phyloP scores from a whole-genome alignment of 139 green algal species.

The Diplosphaera chodatii region DNA sequence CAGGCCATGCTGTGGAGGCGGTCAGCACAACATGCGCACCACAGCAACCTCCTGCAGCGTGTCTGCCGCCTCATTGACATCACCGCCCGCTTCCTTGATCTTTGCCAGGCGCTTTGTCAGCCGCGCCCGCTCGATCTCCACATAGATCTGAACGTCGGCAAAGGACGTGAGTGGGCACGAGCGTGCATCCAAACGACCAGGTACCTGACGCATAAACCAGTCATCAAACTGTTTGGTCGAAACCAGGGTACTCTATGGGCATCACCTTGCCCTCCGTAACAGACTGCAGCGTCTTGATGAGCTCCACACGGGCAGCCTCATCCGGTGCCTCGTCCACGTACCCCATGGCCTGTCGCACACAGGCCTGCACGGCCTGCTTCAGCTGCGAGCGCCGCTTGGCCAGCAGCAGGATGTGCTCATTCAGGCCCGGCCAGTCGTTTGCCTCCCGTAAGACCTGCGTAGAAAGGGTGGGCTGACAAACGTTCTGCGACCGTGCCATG shows the following conservation, averaged over 20 bases:
- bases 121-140: constrained; percentile 96
- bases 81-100: constrained; percentile 90
- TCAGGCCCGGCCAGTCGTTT: constrained; percentile 80
- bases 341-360: constrained; percentile 85
- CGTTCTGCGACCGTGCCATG: too few species aligned
- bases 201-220: too few species aligned
- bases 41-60: constrained; percentile 96
- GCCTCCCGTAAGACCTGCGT: constrained; percentile 59
- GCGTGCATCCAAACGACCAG: too few species aligned
- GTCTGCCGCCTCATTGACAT: constrained; percentile 85
- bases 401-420: constrained; percentile 92
- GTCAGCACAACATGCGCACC: constrained; percentile 33
- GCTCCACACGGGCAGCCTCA: constrained; percentile 65
- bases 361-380: constrained; percentile 84
- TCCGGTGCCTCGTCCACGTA: constrained; percentile 75
- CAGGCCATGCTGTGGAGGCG: too few species aligned
- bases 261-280: constrained; percentile 96
- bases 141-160: constrained; percentile 80
- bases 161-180: too few species aligned
- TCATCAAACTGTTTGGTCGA: too few species aligned
- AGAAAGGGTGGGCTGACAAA: too few species aligned
- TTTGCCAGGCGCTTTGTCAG: constrained; percentile 79
- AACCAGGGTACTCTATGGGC: too few species aligned
- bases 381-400: constrained; percentile 92
- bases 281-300: constrained; percentile 91